These are phyloP conservation scores for Plantago elongata DNA, from an alignment of 257 asterid species.

Conservation along the genomic window DNA sequence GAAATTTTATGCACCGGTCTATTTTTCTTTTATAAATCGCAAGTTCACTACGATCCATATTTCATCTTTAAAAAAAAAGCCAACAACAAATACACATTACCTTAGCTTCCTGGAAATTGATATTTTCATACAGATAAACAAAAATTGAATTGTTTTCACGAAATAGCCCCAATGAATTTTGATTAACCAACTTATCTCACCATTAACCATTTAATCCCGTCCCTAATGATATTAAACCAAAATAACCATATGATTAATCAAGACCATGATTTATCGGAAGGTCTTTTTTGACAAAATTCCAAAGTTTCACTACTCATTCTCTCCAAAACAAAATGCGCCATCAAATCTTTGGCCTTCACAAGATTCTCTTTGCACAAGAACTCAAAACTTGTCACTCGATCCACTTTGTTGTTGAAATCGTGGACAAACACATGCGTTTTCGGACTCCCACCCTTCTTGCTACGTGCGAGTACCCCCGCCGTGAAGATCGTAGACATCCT, in stretches of 20 bases:
- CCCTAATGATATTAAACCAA: not conserved
- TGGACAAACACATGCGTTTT: constrained; percentile 51
- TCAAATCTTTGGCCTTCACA: constrained; percentile 23
- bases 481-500: constrained; percentile 44
- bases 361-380: constrained; percentile 42
- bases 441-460: constrained; percentile 26
- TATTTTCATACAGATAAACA: too few species aligned
- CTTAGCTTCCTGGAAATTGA: too few species aligned
- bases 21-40: too few species aligned
- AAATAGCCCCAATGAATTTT: too few species aligned
- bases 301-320: constrained; percentile 22
- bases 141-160: too few species aligned
- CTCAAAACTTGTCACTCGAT: constrained; percentile 33
- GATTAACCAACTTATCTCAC: too few species aligned
- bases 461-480: constrained; percentile 42
- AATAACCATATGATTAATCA: not conserved
- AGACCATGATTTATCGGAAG: not conserved
- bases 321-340: constrained; percentile 45
- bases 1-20: too few species aligned
- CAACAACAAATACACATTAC: too few species aligned
- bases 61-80: too few species aligned
- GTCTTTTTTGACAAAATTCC: constrained; percentile 24
- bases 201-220: too few species aligned
- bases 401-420: constrained; percentile 37
- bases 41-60: too few species aligned